A percentile compares a stretch with the other conserved stretches of the same genome.
phyloP scores from a whole-genome alignment of 2,329 filamentous ascomycete genomes.

The Diplocarpon rosae region DNA sequence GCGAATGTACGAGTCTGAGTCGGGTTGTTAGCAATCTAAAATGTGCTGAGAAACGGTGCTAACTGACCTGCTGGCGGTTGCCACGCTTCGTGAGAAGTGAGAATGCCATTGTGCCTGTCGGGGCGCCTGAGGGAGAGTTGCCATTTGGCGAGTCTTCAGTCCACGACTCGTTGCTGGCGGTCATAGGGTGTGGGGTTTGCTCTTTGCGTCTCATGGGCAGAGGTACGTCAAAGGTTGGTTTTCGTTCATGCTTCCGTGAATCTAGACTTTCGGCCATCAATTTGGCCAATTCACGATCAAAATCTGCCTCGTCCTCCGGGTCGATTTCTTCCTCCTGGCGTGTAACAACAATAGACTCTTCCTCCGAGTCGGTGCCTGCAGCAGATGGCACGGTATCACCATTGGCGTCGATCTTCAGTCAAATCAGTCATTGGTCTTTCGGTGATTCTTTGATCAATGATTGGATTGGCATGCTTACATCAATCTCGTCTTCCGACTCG shows the following conservation, averaged over 20 bases:
- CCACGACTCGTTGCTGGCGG: conserved; percentile 27
- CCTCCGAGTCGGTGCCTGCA: conserved; percentile 53
- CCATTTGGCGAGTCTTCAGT: conserved; percentile 30
- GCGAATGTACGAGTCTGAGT: conserved; percentile 81
- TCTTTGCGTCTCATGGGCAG: conserved; percentile 72
- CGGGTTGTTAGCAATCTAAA: conserved; percentile 6
- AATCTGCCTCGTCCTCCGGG: conserved; percentile 90
- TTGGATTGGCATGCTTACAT: conserved; percentile 32
- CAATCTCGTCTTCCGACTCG: conserved; percentile 41
- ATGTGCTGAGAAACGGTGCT: too few relatives aligned
- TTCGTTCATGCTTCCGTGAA: conserved; percentile 90
- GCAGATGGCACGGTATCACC: conserved; percentile 39
- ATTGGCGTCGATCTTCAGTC: conserved; percentile 30
- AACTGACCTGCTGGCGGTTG: conserved; percentile 74
- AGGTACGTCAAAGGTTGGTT: conserved; percentile 90
- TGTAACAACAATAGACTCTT: conserved; percentile 86
- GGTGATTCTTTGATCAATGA: neutral
- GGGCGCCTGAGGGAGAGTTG: conserved; percentile 2
- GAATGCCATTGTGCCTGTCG: conserved; percentile 46
- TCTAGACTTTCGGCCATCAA: conserved; percentile 98
- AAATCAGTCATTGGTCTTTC: neutral
- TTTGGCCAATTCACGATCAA: conserved; percentile 94
- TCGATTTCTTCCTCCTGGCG: conserved; percentile 83
- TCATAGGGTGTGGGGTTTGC: conserved; percentile 14
- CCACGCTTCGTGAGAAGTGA: conserved; percentile 91